Base-by-base conservation (phyloP, 179 eudicot genomes). In the Gypsophila paniculata region DNA sequence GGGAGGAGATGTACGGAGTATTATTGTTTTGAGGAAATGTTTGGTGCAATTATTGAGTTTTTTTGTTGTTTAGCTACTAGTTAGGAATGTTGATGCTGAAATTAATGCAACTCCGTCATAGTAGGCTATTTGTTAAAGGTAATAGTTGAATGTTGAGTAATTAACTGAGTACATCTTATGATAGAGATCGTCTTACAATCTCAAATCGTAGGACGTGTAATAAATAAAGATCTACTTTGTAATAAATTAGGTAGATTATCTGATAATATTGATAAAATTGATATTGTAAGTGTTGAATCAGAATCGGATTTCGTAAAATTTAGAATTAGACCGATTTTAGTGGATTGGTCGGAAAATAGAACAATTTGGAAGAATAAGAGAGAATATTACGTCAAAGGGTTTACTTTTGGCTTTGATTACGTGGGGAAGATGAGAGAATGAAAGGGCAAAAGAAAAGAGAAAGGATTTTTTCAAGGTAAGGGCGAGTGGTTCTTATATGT, bases 401-500 rank as follows among this genome's bases (percentile, higher is more conserved):
- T 73, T 46, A 74, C 74, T 69, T 74, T 78, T 78, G 72, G 74
- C 74, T 73, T 77, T 48, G 77, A 58, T 76, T 58, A 58, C 53
- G 72, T 74, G 72, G 46, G 65, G 73, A 52, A 25, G 68, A 22
- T 61, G 73, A 59, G 63, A 46, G 58, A 66, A 69, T 49, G 70
- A 38, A 18, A 23, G 48, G 42, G 42, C 3, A 58, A 58, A 1
- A 13, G 19, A 32, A 63, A 63, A 18, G 39, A 6, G n/a, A 63
- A 8, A 12, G 72, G 69, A 48, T 62, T n/a, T 76, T 72, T 2
- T 63, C 66, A 23, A 42, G 34, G 52, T 46, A 11, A 46, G 15
- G 52, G 52, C 12, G 52, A 46, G 0, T 46, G 46, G 46, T 42
- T 42, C 46, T 0, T 42, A 6, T 42, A 42, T 8, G 10, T 42